Evolutionary conservation across 2,329 filamentous ascomycete species (phyloP), one percentile per base, ranked within the genome.

Genomic region (Huntiella abstrusa): DNA sequence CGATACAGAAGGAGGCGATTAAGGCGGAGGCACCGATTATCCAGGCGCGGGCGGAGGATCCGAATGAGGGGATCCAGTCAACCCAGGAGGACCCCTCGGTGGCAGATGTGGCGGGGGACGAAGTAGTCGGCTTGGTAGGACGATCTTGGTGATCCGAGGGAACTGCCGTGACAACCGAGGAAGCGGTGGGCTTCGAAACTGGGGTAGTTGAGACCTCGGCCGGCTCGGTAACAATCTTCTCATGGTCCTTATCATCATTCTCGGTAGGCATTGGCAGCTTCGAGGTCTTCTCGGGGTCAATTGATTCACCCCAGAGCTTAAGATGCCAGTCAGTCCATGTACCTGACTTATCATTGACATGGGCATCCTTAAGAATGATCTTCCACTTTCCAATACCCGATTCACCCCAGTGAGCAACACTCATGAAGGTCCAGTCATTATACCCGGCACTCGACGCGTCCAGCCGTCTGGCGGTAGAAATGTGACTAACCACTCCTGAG

Each of bases 401-500:
- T 62, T 98, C 91, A 42, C 91, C 91, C 85, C 87, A 98, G 60
- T 98, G 91, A 52, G 80, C 87, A 34, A 98, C 91, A 51, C 80
- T 92, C 91, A 98, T 98, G 56, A 98, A 98, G 0, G 88, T 96
- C 91, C 91, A 98, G 63, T 96, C 85, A 34, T 78, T 66, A 59
- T 96, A 98, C 6, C 91, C 91, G 16, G 64, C 62, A 0, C 64
- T 58, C 33, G 70, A 71, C 1, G 70, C 66, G 59, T 98, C 91
- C 16, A 74, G 61, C 50, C 70, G 70, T 52, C 91, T 80, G 1
- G 80, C 67, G 10, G 78, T 82, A 4, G 87, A 81, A 45, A 98
- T 74, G 57, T 94, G 80, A 57, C 85, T 94, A 52, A 85, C 68
- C 49, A 95, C 65, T 7, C 84, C 83, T 32, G 75, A 68, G 0